Percentiles rank a stretch among this genome's conserved stretches.
Conservation (phyloP, 2,329 filamentous ascomycete species). For the Celoporthe dispersa region DNA sequence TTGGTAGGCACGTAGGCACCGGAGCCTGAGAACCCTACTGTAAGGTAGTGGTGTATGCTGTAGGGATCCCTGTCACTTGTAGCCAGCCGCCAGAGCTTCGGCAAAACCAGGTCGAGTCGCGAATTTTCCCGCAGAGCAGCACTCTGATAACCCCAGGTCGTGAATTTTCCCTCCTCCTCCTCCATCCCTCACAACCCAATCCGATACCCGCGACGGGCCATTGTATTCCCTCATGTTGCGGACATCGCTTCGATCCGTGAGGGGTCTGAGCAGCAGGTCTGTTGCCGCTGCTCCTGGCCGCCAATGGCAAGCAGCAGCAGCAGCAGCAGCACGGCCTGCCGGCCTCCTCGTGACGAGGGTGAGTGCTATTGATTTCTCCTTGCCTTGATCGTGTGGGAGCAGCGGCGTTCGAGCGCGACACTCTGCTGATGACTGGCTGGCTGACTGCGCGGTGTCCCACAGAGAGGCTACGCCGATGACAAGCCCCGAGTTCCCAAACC, state of each 20-base stretch:
- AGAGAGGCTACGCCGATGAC: constrained; percentile 63
- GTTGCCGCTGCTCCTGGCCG: constrained; percentile 56
- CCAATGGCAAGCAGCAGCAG: constrained; percentile 57
- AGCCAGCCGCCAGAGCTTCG: constrained; percentile 26
- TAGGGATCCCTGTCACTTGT: constrained; percentile 23
- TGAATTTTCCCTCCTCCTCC: constrained; percentile 12
- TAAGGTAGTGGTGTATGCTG: background rate
- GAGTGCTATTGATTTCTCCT: constrained; percentile 28
- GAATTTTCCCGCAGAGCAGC: constrained; percentile 30
- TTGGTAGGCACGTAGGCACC: background rate
- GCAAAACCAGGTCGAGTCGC: constrained; percentile 29
- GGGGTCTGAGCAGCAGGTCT: constrained; percentile 61
- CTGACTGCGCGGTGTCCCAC: constrained; percentile 12
- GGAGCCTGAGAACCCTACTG: background rate
- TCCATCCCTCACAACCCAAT: constrained; percentile 16
- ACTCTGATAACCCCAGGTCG: constrained; percentile 12
- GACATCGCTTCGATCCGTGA: constrained; percentile 69
- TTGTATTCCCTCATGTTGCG: constrained; percentile 68
- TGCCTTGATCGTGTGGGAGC: constrained; percentile 31
- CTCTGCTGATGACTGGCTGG: constrained; percentile 23
- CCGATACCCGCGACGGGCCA: constrained; percentile 39
- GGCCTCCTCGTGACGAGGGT: constrained; percentile 47
- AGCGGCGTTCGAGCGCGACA: constrained; percentile 26
- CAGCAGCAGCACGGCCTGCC: constrained; percentile 42
- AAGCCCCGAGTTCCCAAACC: constrained; percentile 54